phyloP scores from a whole-genome alignment of 176 grass and related monocot species.

The Chloris gayana region DNA sequence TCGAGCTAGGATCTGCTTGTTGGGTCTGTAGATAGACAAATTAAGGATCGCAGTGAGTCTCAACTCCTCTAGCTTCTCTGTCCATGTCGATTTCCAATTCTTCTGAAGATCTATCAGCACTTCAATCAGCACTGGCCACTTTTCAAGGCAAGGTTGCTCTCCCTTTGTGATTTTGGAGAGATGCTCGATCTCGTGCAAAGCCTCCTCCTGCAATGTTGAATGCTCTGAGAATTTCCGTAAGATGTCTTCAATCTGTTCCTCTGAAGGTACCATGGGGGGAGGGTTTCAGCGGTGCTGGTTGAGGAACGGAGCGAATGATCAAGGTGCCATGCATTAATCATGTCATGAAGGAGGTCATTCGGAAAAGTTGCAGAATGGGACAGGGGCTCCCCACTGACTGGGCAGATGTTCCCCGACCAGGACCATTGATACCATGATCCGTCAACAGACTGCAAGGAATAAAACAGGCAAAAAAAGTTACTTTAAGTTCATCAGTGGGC shows the following conservation, averaged over 20 bases:
- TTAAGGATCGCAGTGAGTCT: conserved; percentile 37
- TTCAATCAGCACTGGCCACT: conserved; percentile 4
- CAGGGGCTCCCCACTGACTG: conserved; percentile 22
- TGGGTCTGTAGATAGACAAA: conserved; percentile 45
- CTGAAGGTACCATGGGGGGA: conserved; percentile 25
- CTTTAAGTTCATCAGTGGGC: conserved; percentile 19
- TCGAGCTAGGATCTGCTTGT: conserved; percentile 42
- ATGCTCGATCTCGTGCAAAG: conserved; percentile 33
- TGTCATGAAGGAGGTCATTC: conserved; percentile 44
- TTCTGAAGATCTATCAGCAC: not conserved
- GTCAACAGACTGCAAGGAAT: conserved; percentile 45
- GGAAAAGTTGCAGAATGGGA: conserved; percentile 35
- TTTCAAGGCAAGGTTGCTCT: conserved; percentile 27
- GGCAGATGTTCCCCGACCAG: conserved; percentile 1
- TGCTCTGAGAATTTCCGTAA: conserved; percentile 28
- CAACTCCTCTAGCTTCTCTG: conserved; percentile 26
- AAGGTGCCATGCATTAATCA: conserved; percentile 46
- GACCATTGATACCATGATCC: conserved; percentile 16
- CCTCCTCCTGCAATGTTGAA: conserved; percentile 35
- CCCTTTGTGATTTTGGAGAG: conserved; percentile 48
- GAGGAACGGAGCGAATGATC: conserved; percentile 24
- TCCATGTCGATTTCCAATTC: conserved; percentile 44
- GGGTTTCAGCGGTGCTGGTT: conserved; percentile 12
- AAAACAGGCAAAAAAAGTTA: conserved; percentile 18
- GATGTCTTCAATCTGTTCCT: conserved; percentile 43